Percentiles rank a stretch among this genome's conserved stretches.
phyloP scores from a whole-genome alignment of 176 grass and related monocot species.

The Eleusine coracana region DNA sequence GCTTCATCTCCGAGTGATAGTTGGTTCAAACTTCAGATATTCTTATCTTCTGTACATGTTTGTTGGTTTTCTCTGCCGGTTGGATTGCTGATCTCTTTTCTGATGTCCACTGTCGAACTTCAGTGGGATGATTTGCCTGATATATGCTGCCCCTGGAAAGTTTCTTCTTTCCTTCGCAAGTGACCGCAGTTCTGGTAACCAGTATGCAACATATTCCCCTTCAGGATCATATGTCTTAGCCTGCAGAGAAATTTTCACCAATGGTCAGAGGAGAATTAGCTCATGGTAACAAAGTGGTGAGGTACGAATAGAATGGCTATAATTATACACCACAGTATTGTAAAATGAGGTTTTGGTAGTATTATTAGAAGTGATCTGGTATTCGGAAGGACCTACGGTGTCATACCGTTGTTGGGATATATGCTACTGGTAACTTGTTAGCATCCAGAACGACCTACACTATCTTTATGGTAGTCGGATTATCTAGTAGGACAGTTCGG shows the following conservation, averaged over 20 bases:
- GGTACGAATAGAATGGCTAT: neutral
- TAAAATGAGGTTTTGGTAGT: neutral
- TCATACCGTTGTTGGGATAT: neutral
- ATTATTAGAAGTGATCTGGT: neutral
- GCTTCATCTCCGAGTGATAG: neutral
- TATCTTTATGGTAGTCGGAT: neutral
- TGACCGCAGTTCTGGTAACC: constrained; percentile 61
- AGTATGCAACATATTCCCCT: constrained; percentile 71
- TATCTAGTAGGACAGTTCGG: neutral
- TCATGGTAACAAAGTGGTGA: neutral
- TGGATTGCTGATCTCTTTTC: constrained; percentile 52
- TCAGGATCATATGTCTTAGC: constrained; percentile 83
- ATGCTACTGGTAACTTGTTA: neutral
- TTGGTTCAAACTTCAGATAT: neutral
- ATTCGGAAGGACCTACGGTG: neutral
- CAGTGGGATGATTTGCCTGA: constrained; percentile 75
- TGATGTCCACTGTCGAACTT: constrained; percentile 59
- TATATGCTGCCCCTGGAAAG: constrained; percentile 75
- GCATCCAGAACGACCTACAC: neutral
- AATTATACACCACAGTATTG: neutral
- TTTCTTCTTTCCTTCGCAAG: constrained; percentile 70
- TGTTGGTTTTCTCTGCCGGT: constrained; percentile 43
- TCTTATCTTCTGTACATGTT: constrained; percentile 53
- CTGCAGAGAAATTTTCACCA: constrained; percentile 41
- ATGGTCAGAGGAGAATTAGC: neutral